These are phyloP conservation scores for Ceriops decandra DNA, from an alignment of 345 rosid genomes.

Conservation along the genomic window DNA sequence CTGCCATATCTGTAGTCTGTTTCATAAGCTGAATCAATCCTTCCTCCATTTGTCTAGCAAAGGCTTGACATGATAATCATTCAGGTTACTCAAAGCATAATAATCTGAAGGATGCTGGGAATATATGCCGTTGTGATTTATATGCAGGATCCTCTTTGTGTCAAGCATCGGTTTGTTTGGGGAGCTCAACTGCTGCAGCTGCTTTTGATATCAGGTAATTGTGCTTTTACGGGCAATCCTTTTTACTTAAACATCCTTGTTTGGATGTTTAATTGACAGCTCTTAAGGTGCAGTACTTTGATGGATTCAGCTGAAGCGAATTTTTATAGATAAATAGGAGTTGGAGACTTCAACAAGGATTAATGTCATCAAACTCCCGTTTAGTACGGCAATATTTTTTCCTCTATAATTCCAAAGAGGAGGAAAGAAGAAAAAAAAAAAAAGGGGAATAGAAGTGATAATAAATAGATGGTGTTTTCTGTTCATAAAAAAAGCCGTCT, in stretches of 20 bases:
- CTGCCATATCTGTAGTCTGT: slow-evolving; percentile 10
- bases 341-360: background rate
- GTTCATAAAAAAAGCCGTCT: too few species aligned
- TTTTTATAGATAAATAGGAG: background rate
- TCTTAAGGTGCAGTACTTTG: background rate
- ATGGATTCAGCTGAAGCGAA: slow-evolving; percentile 10
- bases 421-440: too few species aligned
- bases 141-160: slow-evolving; percentile 33
- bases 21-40: slow-evolving; percentile 2
- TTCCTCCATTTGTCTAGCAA: slow-evolving; percentile 15
- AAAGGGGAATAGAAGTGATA: too few species aligned
- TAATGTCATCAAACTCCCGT: background rate
- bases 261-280: slow-evolving; percentile 8
- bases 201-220: slow-evolving; percentile 25
- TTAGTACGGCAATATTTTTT: too few species aligned
- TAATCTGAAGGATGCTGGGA: slow-evolving; percentile 22
- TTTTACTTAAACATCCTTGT: background rate
- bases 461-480: too few species aligned
- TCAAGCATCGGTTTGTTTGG: slow-evolving; percentile 19
- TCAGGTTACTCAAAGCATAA: slow-evolving; percentile 29
- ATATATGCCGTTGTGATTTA: slow-evolving; percentile 31
- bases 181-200: slow-evolving; percentile 25
- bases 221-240: background rate
- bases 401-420: too few species aligned
- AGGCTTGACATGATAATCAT: slow-evolving; percentile 22